Base-by-base conservation (phyloP, 2,329 filamentous ascomycete species). In the Hirsutella minnesotensis region DNA sequence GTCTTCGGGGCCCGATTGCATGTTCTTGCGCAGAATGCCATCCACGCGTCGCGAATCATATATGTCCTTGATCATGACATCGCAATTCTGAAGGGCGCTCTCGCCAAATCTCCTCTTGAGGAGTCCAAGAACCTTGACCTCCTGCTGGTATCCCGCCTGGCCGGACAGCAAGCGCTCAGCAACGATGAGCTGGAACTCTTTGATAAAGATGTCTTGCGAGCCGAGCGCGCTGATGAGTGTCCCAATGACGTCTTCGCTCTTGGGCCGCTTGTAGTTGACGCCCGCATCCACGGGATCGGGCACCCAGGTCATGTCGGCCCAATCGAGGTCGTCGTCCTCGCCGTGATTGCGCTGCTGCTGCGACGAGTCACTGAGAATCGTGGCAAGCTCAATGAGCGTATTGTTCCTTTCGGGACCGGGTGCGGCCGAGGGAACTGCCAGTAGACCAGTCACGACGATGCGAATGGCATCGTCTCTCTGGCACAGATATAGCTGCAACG, bases 21-120 rank as follows among this genome's bases (percentile, higher is more conserved):
- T 46, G 44, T 56, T 59, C 44, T 70, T 72, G 35, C 78, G 69
- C 38, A 95, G 78, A 12, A 73, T 67, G 8, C 70, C 65, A 56
- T 95, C 85, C 46, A 94, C 77, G 35, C 77, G 74, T 47, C 74
- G 73, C 2, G 88, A 94, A 55, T 95, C 89, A 50, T 84, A 75
- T 30, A 96, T 84, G 58, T 98, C 92, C 49, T 83, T 86, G 44
- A 98, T 76, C 92, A 98, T 98, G 54, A 98, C 92, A 57, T 98
- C 90, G 61, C 89, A 95, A 39, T 86, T 85, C 58, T 96, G 92
- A 38, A 98, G 68, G 15, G 86, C 80, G 22, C 76, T 73, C 50
- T 95, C 87, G 20, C 90, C 90, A 44, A 95, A 89, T 9, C 89
- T 80, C 47, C 86, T 74, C 65, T 95, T 95, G 46, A 98, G 73